These are phyloP conservation scores for Populus deltoides DNA, from an alignment of 345 rosid genomes.

Conservation along the genomic window DNA sequence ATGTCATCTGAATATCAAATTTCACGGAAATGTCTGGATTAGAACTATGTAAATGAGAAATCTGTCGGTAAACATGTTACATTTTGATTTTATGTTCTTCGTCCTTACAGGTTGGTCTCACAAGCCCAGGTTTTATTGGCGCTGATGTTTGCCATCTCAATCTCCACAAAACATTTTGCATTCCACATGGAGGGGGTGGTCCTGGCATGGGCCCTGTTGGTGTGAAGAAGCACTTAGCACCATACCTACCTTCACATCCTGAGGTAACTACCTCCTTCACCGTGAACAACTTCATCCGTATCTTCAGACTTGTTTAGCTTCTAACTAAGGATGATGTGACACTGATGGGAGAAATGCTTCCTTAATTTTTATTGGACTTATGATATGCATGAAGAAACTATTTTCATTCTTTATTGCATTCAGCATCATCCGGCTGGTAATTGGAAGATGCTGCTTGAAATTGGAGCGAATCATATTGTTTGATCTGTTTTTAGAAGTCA, in stretches of 20 bases:
- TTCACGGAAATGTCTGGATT: neutral
- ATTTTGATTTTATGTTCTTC: neutral
- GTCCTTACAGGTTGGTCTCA: conserved; percentile 74
- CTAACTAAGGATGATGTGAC: neutral
- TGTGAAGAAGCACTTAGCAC: conserved; percentile 95
- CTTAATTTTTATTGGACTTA: conserved; percentile 2
- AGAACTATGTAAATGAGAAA: neutral
- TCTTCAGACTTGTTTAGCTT: neutral
- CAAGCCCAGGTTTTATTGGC: conserved; percentile 97
- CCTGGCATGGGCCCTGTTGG: conserved; percentile 99
- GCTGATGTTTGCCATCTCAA: conserved; percentile 99
- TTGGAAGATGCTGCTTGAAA: neutral
- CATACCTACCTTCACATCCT: conserved; percentile 95
- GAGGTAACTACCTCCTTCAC: conserved; percentile 53
- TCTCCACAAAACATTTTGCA: conserved; percentile 98
- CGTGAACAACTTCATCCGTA: neutral
- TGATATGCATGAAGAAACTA: neutral
- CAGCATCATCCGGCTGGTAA: neutral
- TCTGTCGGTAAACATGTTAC: neutral
- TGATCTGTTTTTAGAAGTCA: neutral
- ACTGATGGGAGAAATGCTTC: conserved; percentile 2
- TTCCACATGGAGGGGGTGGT: conserved; percentile 99
- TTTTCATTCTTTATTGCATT: neutral
- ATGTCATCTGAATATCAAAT: neutral
- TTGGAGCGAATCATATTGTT: neutral